Conservation (phyloP, 2,329 filamentous ascomycete genomes). For the Incumbomyces delicatus region DNA sequence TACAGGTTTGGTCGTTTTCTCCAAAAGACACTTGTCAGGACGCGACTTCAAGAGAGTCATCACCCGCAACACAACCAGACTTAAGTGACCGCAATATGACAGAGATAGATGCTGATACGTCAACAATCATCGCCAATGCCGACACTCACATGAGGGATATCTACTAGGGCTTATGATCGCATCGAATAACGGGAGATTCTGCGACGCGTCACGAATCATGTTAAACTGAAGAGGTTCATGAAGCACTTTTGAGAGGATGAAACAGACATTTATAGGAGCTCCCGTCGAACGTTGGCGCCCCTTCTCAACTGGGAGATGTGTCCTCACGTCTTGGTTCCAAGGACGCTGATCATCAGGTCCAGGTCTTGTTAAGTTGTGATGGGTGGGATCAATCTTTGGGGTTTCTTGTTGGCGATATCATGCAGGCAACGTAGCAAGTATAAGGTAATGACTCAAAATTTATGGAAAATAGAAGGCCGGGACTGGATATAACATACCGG, state of each 20-base stretch:
- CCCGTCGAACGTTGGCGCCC: too few relatives aligned
- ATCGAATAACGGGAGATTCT: not conserved
- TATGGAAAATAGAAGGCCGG: too few relatives aligned
- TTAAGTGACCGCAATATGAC: not conserved
- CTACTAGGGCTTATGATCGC: not conserved
- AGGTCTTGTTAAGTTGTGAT: too few relatives aligned
- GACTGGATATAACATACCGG: too few relatives aligned
- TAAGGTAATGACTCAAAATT: too few relatives aligned
- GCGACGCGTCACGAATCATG: not conserved
- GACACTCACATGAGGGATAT: conserved; percentile 1
- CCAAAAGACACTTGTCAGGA: conserved; percentile 51
- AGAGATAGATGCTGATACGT: not conserved
- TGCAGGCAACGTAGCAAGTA: too few relatives aligned
- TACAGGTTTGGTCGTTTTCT: conserved; percentile 86
- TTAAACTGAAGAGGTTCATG: not conserved
- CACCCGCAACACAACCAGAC: not conserved
- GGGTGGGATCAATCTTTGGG: too few relatives aligned
- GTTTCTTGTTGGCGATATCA: too few relatives aligned
- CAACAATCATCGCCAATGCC: not conserved
- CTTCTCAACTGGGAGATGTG: too few relatives aligned
- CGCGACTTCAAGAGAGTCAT: not conserved
- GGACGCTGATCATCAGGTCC: too few relatives aligned
- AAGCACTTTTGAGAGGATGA: not conserved
- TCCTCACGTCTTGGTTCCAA: too few relatives aligned
- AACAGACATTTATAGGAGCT: too few relatives aligned